Evolutionary conservation across 163 green algal species (phyloP), one percentile per base, ranked within the genome.

Genomic region (Volvox carteri): DNA sequence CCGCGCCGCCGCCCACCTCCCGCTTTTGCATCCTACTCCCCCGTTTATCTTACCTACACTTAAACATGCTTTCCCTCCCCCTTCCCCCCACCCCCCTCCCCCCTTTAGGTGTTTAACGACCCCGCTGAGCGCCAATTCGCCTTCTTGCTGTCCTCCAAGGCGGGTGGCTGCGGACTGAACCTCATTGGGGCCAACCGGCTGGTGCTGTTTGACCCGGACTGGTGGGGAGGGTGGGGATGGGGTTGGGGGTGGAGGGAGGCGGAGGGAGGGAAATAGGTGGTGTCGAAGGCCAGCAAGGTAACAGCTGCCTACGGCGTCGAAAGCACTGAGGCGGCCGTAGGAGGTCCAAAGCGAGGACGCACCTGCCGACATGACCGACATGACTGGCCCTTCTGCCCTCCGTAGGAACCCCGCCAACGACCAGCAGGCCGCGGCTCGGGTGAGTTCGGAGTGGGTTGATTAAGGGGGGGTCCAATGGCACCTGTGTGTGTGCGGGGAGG

Each of bases 151-250:
- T 97, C 92, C 90, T 96, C 89, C 91, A 99, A 99, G 92, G 75
- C 86, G 30, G 97, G 97, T 28, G 98, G 98, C 48, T 99, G 98
- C 87, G 98, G 98, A 7, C 96, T 99, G 46, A 99, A 99, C 94
- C 96, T 99, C 39, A 96, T 99, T 42, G 96, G 95, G 11, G 97
- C 92, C 54, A 99, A 99, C 92, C 95, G 98, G 1, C 95, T 99
- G 28, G 94, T 99, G 33, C 95, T 99, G 60, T 99, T 99, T 90
- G 98, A 99, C 91, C 96, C 97, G 1, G 96, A 97, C 93, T 99
- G 98, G 98, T 86, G 78, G 1, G 78, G 8, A n/a, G 4, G 73
- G n/a, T n/a, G n/a, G n/a, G n/a, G n/a, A n/a, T n/a, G n/a, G n/a
- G n/a, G n/a, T n/a, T n/a, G 19, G 73, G 14, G 56, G 28, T 14